Base-by-base conservation (phyloP, 345 rosid species). In the Gossypium longicalyx region DNA sequence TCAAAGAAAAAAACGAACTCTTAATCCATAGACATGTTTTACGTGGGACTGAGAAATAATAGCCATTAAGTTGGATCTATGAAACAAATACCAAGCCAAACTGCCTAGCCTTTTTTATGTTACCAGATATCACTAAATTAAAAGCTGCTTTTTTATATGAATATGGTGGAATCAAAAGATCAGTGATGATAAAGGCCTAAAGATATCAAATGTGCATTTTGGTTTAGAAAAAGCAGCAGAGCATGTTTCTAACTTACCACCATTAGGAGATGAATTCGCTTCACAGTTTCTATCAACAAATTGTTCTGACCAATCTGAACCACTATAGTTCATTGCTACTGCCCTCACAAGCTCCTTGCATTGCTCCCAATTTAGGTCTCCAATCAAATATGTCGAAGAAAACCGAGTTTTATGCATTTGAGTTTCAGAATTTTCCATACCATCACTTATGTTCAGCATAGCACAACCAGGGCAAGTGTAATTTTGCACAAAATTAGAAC, bases 321-420 rank as follows among this genome's bases (percentile, higher is more conserved):
- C 71, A 52, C 85, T 83, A 38, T 82, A 78, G 75, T 86, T 87
- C 44, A 84, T 67, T 56, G 89, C 91, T 57, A 77, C 86, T 58
- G 85, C 83, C 77, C 67, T 85, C 44, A 87, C 87, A 77, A 82
- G 77, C 59, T 16, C 61, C 69, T 77, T 81, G 81, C 91, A 86
- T 20, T 70, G 80, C 66, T 87, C 83, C 90, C 91, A 89, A 23
- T 85, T 72, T 3, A 83, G 86, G 15, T 82, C 85, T 76, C 93
- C 91, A 78, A 77, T 41, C 73, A 89, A 51, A 65, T 63, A 73
- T n/a, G 71, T 45, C 9, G 63, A 70, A 57, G 54, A 23, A 45
- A 63, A 54, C 13, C 76, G 63, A 49, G 47, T 51, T 49, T 66
- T 57, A 34, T 54, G 65, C 71, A 22, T 73, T 73, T 72, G 71